Base-by-base conservation (phyloP, 352 stramenopile species). In the Phytophthora pistaciae region DNA sequence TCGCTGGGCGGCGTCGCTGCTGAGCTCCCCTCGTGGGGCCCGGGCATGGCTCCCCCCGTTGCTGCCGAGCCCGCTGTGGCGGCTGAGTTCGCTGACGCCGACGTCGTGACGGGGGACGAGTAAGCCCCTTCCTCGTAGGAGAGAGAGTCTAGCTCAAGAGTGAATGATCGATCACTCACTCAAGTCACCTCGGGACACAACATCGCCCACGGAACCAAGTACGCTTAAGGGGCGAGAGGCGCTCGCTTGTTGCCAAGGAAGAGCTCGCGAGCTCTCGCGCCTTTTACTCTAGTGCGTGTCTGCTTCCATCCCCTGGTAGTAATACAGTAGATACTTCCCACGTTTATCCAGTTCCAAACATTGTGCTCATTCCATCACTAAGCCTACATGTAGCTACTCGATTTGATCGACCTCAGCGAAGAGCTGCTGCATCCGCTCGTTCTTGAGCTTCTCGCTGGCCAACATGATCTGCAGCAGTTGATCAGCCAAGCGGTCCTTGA, bases 391-490 rank as follows among this genome's bases (percentile, higher is more conserved):
- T n/a, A 31, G 46, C 31, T 36, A 36, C 31, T 36, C 31, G 31
- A 36, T 23, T 53, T 25, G 49, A 59, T 94, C 87, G 5, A 91
- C 82, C 27, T 93, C 64, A 0, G 80, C 82, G 64, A 95, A 95
- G 31, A 95, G 81, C 64, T 91, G 62, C 52, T 91, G 83, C 88
- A 96, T 93, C 44, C 77, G 82, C 31, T 74, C 70, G 52, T 89
- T 93, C 75, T 94, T 96, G 21, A 88, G 71, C 25, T 79, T 79
- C 64, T 96, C 84, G 29, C 78, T 89, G 1, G 68, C 72, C 42
- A 89, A 42, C 66, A 96, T 82, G 54, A 96, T 82, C 50, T 92
- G 79, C 58, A 93, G 70, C 78, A 94, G 88, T 58, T 96, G 89
- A 55, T 96, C 85, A 0, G 84, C 78, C 5, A 96, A 70, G 49